A percentile compares a stretch with the other conserved stretches of the same genome.
Conservation (phyloP, 2,329 filamentous ascomycete genomes). For the Fusarium cicatricum region DNA sequence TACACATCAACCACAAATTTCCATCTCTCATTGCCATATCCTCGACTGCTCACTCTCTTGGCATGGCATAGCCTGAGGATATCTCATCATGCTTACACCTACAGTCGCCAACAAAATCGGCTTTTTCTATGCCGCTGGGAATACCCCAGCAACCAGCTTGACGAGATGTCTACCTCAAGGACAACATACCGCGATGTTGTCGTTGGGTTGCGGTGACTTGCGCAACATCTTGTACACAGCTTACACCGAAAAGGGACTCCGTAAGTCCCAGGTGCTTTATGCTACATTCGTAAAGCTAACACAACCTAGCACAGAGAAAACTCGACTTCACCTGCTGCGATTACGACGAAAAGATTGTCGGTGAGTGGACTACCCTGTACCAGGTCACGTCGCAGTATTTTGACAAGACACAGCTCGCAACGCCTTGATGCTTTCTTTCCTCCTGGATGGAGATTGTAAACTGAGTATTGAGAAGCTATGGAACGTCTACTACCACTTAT, state of each 20-base stretch:
- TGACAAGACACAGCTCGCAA: constrained; percentile 58
- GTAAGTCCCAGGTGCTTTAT: constrained; percentile 38
- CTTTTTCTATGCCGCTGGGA: constrained; percentile 60
- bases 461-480: constrained; percentile 50
- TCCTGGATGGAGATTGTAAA: constrained; percentile 52
- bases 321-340: constrained; percentile 68
- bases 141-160: constrained; percentile 61
- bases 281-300: constrained; percentile 31
- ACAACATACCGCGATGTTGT: constrained; percentile 58
- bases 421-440: constrained; percentile 58
- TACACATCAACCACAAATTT: not conserved
- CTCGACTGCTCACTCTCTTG: not conserved
- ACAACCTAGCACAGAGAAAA: constrained; percentile 46
- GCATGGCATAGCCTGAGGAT: not conserved
- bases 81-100: constrained; percentile 49
- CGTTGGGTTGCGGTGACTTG: constrained; percentile 65
- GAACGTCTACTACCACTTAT: constrained; percentile 65
- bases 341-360: constrained; percentile 57
- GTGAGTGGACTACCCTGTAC: constrained; percentile 45
- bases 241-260: constrained; percentile 51
- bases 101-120: constrained; percentile 43
- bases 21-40: too few relatives aligned
- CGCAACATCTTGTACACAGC: constrained; percentile 64
- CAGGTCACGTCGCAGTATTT: not conserved
- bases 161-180: constrained; percentile 58